A percentile compares a stretch with the other conserved stretches of the same genome.
These are phyloP conservation scores for Chenopodium berlandieri DNA, from an alignment of 148 eudicot genomes.

Conservation along the genomic window DNA sequence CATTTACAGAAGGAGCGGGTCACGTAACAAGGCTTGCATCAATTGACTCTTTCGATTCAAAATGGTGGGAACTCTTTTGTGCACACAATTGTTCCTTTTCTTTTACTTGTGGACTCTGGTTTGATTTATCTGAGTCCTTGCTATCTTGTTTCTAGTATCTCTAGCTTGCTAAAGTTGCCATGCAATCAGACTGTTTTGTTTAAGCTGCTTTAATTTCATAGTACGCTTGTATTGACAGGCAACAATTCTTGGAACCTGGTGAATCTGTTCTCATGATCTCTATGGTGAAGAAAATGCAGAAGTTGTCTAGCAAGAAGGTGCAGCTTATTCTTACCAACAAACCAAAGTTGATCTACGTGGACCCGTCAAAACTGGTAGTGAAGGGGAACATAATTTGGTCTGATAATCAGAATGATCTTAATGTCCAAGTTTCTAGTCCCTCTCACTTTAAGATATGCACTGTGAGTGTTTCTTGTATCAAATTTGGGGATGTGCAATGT, in stretches of 20 bases:
- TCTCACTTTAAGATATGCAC: conserved; percentile 84
- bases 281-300: conserved; percentile 88
- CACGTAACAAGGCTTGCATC: conserved; percentile 92
- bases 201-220: not conserved
- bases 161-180: conserved; percentile 5
- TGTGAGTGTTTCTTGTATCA: conserved; percentile 43
- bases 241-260: conserved; percentile 88
- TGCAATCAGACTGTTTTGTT: not conserved
- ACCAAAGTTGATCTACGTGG: conserved; percentile 86
- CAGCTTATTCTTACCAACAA: conserved; percentile 96
- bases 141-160: not conserved
- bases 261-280: conserved; percentile 98
- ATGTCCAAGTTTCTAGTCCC: conserved; percentile 76
- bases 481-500: no score
- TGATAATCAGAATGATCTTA: conserved; percentile 79
- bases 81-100: not conserved
- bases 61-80: conserved; percentile 52
- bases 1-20: conserved; percentile 61
- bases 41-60: conserved; percentile 95
- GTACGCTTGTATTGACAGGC: conserved; percentile 50
- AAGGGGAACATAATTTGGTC: conserved; percentile 91
- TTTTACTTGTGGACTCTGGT: not conserved
- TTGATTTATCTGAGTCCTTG: not conserved
- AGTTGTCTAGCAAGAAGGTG: conserved; percentile 92
- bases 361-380: conserved; percentile 79